Evolutionary conservation across 2,329 filamentous ascomycete genomes (phyloP), one percentile per base, ranked within the genome.

Genomic region (Beauveria caledonica): DNA sequence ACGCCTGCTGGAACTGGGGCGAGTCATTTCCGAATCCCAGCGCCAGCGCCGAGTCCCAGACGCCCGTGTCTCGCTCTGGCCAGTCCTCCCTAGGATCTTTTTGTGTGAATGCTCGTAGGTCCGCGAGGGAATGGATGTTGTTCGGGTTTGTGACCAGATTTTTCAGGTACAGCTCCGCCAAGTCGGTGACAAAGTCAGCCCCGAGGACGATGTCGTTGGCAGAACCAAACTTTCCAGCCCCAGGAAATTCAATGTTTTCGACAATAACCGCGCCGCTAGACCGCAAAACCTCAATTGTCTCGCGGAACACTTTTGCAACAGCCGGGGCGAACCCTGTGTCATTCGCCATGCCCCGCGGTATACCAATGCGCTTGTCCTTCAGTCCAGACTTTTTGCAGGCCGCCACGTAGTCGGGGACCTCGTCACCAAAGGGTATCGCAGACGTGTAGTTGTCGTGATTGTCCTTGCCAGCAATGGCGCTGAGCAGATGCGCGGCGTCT

Each of bases 381-480:
- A 88, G 74, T 1, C 78, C 77, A 23, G 77, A 76, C 27, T 77
- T 69, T 29, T 82, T 77, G 68, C 86, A 82, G 0, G 86, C 82
- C 1, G 75, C 76, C 5, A 82, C 78, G 65, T 89, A 89, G 68
- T 89, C 76, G 0, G 86, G 86, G 1, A 81, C 69, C 2, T 68
- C 51, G 54, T 74, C 76, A 5, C 80, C 76, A 64, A 87, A 87
- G 66, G 86, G 86, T 27, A 83, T 84, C 2, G 78, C 80, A 0
- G 75, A 70, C 0, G 85, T 88, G 66, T 85, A 84, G 64, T 86
- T 86, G 67, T 89, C 86, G 1, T 76, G 72, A 0, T 68, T 19
- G 63, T 88, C 85, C 7, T 77, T 65, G 0, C 86, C 86, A n/a
- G 82, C 82, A 53, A 89, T 87, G 2, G 79, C 81, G 63, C 85